A percentile compares a stretch with the other conserved stretches of the same genome.
Conservation (phyloP, 768 basidiomycete genomes). For the Filobasidium wieringae region DNA sequence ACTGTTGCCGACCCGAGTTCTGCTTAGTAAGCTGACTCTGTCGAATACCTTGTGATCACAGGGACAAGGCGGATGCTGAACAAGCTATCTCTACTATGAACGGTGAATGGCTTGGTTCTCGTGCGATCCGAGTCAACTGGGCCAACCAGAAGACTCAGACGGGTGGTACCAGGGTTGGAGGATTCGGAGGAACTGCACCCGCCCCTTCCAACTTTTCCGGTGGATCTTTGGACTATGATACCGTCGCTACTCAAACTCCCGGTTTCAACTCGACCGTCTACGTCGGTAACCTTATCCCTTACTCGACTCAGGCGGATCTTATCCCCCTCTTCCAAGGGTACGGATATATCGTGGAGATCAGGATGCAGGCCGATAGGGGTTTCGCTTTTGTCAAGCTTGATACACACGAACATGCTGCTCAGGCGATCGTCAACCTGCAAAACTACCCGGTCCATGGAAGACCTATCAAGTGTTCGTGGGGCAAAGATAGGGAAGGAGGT, state of each 20-base stretch:
- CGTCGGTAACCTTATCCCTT: conserved; percentile 95
- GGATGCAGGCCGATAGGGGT: conserved; percentile 97
- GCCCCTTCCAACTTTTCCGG: conserved; percentile 69
- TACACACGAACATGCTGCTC: conserved; percentile 94
- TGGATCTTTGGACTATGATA: conserved; percentile 50
- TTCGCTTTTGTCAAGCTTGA: conserved; percentile 99
- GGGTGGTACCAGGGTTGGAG: conserved; percentile 39
- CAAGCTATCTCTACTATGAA: conserved; percentile 99
- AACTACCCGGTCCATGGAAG: conserved; percentile 95
- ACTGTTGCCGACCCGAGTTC: too few species aligned
- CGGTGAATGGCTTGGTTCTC: conserved; percentile 95
- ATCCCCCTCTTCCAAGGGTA: conserved; percentile 65
- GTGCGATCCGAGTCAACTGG: conserved; percentile 99
- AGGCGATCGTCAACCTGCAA: conserved; percentile 93
- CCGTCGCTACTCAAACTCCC: conserved; percentile 86
- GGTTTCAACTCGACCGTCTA: conserved; percentile 93
- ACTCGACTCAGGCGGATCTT: conserved; percentile 91
- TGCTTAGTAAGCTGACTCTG: too few species aligned
- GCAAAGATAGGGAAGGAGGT: conserved; percentile 63
- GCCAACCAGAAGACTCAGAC: conserved; percentile 96
- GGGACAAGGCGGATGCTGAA: conserved; percentile 97
- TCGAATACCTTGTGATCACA: conserved; percentile 11
- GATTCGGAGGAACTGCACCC: conserved; percentile 41
- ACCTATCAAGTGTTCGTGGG: conserved; percentile 98
- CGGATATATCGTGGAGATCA: conserved; percentile 95